Conservation (phyloP, 306 rosid species). For the Mucuna pruriens region DNA sequence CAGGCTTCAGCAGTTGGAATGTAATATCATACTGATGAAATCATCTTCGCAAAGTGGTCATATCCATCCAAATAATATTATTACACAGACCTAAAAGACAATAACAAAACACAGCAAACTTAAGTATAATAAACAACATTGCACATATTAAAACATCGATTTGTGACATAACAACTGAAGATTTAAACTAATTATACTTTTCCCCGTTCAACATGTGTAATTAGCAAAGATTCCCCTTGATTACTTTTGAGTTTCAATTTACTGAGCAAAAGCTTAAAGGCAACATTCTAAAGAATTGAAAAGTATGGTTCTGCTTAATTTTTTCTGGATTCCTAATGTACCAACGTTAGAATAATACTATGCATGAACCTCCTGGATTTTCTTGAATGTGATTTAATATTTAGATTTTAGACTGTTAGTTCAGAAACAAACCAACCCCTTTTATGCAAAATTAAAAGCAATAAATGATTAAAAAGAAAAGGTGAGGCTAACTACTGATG, state of each 20-base stretch:
- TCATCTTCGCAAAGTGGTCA: slow-evolving; percentile 50
- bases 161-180: slow-evolving; percentile 25
- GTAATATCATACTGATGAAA: slow-evolving; percentile 60
- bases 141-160: slow-evolving; percentile 18
- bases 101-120: slow-evolving; percentile 48
- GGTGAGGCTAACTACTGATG: slow-evolving; percentile 66
- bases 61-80: slow-evolving; percentile 46
- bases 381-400: slow-evolving; percentile 30
- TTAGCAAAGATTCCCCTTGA: slow-evolving; percentile 34
- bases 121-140: slow-evolving; percentile 40
- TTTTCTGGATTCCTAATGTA: slow-evolving; percentile 21
- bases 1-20: slow-evolving; percentile 56
- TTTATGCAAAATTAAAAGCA: slow-evolving; percentile 50
- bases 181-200: neutral
- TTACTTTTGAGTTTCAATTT: slow-evolving; percentile 37
- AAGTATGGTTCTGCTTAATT: neutral
- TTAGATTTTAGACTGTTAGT: slow-evolving; percentile 11
- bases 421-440: slow-evolving; percentile 49
- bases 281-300: slow-evolving; percentile 29
- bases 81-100: slow-evolving; percentile 45
- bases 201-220: slow-evolving; percentile 23
- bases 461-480: slow-evolving; percentile 64
- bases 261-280: slow-evolving; percentile 30
- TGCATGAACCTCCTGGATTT: slow-evolving; percentile 49
- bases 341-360: neutral